Percentiles rank a stretch among this genome's conserved stretches.
Evolutionary conservation across 2,329 filamentous ascomycete species (phyloP).

Genomic region (Aspergillus tubingensis): DNA sequence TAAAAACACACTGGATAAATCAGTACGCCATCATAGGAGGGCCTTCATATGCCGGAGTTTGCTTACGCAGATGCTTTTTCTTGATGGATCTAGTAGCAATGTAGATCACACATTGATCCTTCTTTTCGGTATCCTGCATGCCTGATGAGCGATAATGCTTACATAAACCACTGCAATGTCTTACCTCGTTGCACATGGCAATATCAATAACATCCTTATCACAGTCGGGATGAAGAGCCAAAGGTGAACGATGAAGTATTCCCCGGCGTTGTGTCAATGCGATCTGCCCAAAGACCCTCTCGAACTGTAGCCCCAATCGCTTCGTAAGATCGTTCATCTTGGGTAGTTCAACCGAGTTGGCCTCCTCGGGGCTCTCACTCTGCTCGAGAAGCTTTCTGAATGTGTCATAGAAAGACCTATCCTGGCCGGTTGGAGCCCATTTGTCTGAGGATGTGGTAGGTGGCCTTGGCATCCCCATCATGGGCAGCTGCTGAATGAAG

Average conservation of each 20-base stretch:
- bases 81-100: slow-evolving; percentile 36
- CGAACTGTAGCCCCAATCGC: slow-evolving; percentile 60
- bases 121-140: slow-evolving; percentile 27
- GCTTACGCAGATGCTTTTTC: slow-evolving; percentile 36
- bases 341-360: slow-evolving; percentile 56
- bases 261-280: slow-evolving; percentile 69
- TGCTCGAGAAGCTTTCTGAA: slow-evolving; percentile 56
- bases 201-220: slow-evolving; percentile 53
- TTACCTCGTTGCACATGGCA: slow-evolving; percentile 57
- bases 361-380: slow-evolving; percentile 52
- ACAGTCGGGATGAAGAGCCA: slow-evolving; percentile 49
- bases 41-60: neutral
- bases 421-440: slow-evolving; percentile 42
- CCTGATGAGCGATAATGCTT: slow-evolving; percentile 7
- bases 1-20: slow-evolving; percentile 59
- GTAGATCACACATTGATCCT: slow-evolving; percentile 35
- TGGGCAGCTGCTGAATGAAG: slow-evolving; percentile 52
- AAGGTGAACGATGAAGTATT: slow-evolving; percentile 64
- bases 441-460: slow-evolving; percentile 46
- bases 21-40: slow-evolving; percentile 4
- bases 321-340: slow-evolving; percentile 65
- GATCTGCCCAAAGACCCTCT: slow-evolving; percentile 66
- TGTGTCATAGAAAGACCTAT: slow-evolving; percentile 46
- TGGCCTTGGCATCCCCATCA: slow-evolving; percentile 33
- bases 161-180: neutral